Conservation (phyloP, 805 yeast genomes). For the Cyberlindnera bimundalis region DNA sequence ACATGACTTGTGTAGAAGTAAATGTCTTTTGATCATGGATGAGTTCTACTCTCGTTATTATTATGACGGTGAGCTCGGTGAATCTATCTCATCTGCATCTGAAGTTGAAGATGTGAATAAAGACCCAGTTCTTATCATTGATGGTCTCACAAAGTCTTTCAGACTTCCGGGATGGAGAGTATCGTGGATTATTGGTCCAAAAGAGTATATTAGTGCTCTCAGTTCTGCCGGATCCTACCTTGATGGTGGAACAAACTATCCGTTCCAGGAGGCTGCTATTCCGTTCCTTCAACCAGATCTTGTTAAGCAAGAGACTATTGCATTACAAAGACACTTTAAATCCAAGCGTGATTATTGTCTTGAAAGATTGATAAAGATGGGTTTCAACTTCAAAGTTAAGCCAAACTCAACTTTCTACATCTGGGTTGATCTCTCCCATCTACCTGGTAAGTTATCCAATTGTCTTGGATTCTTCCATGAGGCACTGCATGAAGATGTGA, state of each 20-base stretch:
- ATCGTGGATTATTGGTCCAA: constrained; percentile 63
- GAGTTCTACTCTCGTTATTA: constrained; percentile 59
- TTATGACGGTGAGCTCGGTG: constrained; percentile 52
- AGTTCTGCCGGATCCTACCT: constrained; percentile 57
- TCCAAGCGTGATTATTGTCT: constrained; percentile 55
- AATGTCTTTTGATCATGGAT: constrained; percentile 58
- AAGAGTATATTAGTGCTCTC: constrained; percentile 51
- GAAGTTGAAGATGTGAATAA: constrained; percentile 50
- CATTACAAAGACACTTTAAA: constrained; percentile 54
- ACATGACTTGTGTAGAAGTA: constrained; percentile 48
- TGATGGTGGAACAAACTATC: constrained; percentile 61
- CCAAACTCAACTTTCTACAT: constrained; percentile 60
- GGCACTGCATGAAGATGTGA: constrained; percentile 55
- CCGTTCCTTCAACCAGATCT: constrained; percentile 49
- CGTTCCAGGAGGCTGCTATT: constrained; percentile 58
- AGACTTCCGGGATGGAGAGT: constrained; percentile 64
- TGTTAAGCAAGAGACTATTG: constrained; percentile 51
- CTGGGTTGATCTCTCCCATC: constrained; percentile 53
- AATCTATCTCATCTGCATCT: constrained; percentile 47
- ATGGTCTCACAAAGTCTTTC: constrained; percentile 59
- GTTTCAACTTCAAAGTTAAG: constrained; percentile 45
- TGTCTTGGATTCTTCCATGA: constrained; percentile 63
- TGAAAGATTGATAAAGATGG: constrained; percentile 47
- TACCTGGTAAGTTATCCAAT: constrained; percentile 53
- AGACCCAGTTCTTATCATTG: constrained; percentile 57